Conservation (phyloP, 306 rosid species). For the Prunus salicina region DNA sequence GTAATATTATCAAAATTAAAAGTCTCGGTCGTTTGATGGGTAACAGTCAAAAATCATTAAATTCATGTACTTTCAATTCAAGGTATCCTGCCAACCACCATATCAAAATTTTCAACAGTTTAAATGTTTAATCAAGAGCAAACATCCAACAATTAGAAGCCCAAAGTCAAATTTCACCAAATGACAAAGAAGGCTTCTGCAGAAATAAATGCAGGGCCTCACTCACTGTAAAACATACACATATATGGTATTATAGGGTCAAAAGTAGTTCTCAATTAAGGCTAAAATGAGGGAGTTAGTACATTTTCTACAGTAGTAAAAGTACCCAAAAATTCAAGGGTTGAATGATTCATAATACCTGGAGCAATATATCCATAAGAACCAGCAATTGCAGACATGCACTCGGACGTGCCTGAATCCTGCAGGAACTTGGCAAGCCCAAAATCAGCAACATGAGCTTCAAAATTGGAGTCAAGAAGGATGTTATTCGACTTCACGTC, state of each 20-base stretch:
- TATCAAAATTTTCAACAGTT: constrained; percentile 7
- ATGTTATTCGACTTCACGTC: constrained; percentile 96
- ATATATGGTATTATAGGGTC: constrained; percentile 8
- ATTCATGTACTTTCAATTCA: constrained; percentile 24
- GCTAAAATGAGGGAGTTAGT: constrained; percentile 20
- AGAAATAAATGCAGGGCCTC: constrained; percentile 22
- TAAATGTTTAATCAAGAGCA: constrained; percentile 11
- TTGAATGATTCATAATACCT: constrained; percentile 44
- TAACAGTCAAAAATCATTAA: constrained; percentile 27
- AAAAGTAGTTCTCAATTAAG: constrained; percentile 29
- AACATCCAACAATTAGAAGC: constrained; percentile 4
- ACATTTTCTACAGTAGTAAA: constrained; percentile 14
- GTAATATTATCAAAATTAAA: too few species aligned
- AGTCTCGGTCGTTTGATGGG: constrained; percentile 1
- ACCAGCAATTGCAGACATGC: constrained; percentile 99
- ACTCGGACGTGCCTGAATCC: constrained; percentile 96
- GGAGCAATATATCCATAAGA: constrained; percentile 99
- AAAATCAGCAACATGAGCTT: constrained; percentile 98
- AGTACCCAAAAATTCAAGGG: constrained; percentile 7
- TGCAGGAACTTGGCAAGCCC: constrained; percentile 98
- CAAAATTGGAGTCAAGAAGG: constrained; percentile 77
- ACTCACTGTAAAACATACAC: background rate
- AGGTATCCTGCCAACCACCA: constrained; percentile 10
- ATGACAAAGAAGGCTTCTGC: constrained; percentile 21
- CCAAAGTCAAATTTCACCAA: constrained; percentile 33